phyloP scores from a whole-genome alignment of 2,329 filamentous ascomycete species.

The Sordariomycetes sp. region DNA sequence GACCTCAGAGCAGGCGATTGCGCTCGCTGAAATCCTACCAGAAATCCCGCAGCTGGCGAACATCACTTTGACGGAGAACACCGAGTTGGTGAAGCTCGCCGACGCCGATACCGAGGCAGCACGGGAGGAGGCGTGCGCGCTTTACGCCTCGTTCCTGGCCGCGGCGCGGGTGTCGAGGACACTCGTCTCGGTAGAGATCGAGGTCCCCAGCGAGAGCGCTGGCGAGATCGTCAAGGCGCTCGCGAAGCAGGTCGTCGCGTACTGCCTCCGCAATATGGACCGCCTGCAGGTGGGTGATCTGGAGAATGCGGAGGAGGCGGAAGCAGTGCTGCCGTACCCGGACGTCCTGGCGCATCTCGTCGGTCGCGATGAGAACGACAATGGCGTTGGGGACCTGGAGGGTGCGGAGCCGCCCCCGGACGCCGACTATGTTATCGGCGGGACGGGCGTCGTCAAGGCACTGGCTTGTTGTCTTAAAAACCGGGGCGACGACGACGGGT shows the following conservation, averaged over 20 bases:
- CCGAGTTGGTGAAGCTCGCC: slow-evolving; percentile 55
- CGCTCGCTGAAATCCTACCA: slow-evolving; percentile 77
- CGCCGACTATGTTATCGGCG: slow-evolving; percentile 90
- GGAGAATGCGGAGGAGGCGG: slow-evolving; percentile 20
- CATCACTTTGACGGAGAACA: slow-evolving; percentile 76
- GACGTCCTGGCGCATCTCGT: slow-evolving; percentile 81
- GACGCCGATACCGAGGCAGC: slow-evolving; percentile 62
- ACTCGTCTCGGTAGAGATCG: slow-evolving; percentile 82
- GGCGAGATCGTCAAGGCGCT: slow-evolving; percentile 85
- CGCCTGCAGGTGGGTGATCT: slow-evolving; percentile 50
- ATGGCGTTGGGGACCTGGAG: slow-evolving; percentile 43
- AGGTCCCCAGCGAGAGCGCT: slow-evolving; percentile 69
- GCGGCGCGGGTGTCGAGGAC: slow-evolving; percentile 73
- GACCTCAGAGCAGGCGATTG: slow-evolving; percentile 78
- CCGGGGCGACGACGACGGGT: slow-evolving; percentile 48
- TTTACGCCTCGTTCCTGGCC: slow-evolving; percentile 84
- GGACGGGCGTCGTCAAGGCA: slow-evolving; percentile 89
- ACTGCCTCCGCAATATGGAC: slow-evolving; percentile 86
- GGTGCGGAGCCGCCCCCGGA: slow-evolving; percentile 65
- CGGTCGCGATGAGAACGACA: slow-evolving; percentile 42
- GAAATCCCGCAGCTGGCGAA: slow-evolving; percentile 74
- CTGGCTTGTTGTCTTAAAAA: slow-evolving; percentile 83
- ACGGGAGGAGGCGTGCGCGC: slow-evolving; percentile 85
- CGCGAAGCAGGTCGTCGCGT: slow-evolving; percentile 88
- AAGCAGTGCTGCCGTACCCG: slow-evolving; percentile 32